Conservation (phyloP, 106 monocot genomes). For the Dendrobium catenatum region DNA sequence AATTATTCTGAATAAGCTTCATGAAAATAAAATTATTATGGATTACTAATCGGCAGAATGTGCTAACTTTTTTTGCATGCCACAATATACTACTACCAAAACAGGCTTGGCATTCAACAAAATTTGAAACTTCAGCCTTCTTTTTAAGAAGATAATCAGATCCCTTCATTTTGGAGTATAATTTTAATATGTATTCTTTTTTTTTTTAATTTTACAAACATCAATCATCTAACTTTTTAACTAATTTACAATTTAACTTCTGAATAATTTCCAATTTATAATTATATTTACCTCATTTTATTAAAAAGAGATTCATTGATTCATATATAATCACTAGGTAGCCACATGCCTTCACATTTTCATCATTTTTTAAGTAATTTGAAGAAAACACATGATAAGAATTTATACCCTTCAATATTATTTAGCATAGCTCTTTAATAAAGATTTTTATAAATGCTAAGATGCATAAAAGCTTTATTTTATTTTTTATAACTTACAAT, state of each 20-base stretch:
- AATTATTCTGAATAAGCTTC: neutral
- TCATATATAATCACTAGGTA: neutral
- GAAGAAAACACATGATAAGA: neutral
- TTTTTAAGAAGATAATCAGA: neutral
- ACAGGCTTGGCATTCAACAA: neutral
- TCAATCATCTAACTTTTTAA: neutral
- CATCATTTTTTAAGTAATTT: too few species aligned
- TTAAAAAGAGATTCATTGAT: neutral
- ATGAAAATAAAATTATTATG: neutral
- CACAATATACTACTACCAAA: neutral
- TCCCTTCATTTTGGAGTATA: neutral
- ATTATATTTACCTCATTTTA: neutral
- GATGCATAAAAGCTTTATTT: too few species aligned
- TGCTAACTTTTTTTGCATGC: neutral
- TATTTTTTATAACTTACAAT: too few species aligned
- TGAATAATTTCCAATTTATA: too few species aligned
- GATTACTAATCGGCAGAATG: neutral
- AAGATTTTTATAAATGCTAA: too few species aligned
- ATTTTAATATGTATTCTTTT: neutral
- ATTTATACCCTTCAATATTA: neutral
- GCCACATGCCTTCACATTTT: too few species aligned
- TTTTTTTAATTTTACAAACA: neutral
- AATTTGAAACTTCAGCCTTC: neutral
- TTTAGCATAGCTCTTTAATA: too few species aligned
- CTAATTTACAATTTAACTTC: neutral